A percentile compares a stretch with the other conserved stretches of the same genome.
Conservation (phyloP, 768 basidiomycete genomes). For the Mycena chlorophos region DNA sequence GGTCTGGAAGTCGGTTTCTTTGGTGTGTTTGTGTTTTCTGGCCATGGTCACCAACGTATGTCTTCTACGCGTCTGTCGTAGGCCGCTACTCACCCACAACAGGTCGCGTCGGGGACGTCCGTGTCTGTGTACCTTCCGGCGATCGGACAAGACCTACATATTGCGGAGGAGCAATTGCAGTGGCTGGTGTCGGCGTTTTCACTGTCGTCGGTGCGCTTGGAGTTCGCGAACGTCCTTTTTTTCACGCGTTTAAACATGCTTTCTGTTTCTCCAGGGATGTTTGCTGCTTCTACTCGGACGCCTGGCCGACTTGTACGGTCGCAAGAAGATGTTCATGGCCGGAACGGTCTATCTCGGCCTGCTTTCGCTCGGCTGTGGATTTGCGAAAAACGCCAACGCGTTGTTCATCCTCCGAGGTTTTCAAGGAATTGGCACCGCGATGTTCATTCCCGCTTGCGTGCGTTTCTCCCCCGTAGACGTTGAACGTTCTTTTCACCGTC, state of each 20-base stretch:
- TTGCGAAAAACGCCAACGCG: constrained; percentile 47
- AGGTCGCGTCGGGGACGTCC: constrained; percentile 34
- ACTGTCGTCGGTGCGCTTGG: constrained; percentile 46
- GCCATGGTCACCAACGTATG: constrained; percentile 39
- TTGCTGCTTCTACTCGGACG: constrained; percentile 61
- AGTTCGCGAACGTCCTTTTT: not conserved
- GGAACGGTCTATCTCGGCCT: constrained; percentile 46
- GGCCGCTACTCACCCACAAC: not conserved
- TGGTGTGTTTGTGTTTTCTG: constrained; percentile 28
- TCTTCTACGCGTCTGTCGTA: not conserved
- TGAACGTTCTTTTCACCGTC: not conserved
- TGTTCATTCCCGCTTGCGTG: constrained; percentile 57
- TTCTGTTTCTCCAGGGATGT: constrained; percentile 52
- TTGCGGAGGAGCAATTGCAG: constrained; percentile 44
- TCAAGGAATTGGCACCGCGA: constrained; percentile 63
- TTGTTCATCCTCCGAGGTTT: constrained; percentile 61
- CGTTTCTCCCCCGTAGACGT: constrained; percentile 25
- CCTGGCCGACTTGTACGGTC: constrained; percentile 62
- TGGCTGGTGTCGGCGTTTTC: constrained; percentile 54
- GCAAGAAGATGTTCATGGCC: constrained; percentile 52
- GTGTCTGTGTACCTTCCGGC: constrained; percentile 36
- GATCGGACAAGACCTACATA: constrained; percentile 37
- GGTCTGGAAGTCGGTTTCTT: not conserved
- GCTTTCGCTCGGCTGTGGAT: constrained; percentile 52
- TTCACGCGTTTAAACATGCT: not conserved